Base-by-base conservation (phyloP, 805 yeast species). In the Brettanomyces sp. region DNA sequence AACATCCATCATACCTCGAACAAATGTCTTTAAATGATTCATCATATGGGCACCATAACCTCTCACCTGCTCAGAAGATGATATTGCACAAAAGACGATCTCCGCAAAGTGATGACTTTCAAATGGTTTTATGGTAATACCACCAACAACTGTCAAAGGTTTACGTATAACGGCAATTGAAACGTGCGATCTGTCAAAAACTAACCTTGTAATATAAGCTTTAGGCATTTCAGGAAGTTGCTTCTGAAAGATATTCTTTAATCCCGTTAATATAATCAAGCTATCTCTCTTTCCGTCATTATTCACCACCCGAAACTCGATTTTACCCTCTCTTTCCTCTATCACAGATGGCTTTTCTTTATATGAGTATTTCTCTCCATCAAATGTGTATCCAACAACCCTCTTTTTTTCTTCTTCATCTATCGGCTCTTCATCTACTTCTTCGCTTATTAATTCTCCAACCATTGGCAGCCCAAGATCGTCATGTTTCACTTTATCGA, bases 161-260 rank as follows among this genome's bases (percentile, higher is more conserved):
- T 87, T 89, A 52, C 95, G 73, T 21, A 93, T 93, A 44, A 93
- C 95, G 0, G 99, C 99, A 76, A 93, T 89, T 0, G 97, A 89
- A 36, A 95, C 69, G 67, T 93, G 99, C 36, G 91, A 82, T 54
- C 97, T 70, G 60, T 93, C 99, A 60, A 89, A 93, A 3, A 93
- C 98, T 50, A 93, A 74, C 53, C 99, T 70, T 5, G 96, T 88
- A 58, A 93, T 93, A 65, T 93, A 93, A 60, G 93, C 98, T 50
- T 93, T 77, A 21, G 99, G 99, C 99, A 93, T 93, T 65, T 93
- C 91, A 2, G 99, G 99, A 51, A 93, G 74, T 66, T 93, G 99
- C 58, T 90, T 90, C 62, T 93, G 99, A 64, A 93, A 93, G 52
- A 93, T 91, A 61, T 91, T 93, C 65, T 93, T 93, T 51, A 93